These are phyloP conservation scores for Diaporthe australafricana DNA, from an alignment of 2,329 filamentous ascomycete species.

Conservation along the genomic window DNA sequence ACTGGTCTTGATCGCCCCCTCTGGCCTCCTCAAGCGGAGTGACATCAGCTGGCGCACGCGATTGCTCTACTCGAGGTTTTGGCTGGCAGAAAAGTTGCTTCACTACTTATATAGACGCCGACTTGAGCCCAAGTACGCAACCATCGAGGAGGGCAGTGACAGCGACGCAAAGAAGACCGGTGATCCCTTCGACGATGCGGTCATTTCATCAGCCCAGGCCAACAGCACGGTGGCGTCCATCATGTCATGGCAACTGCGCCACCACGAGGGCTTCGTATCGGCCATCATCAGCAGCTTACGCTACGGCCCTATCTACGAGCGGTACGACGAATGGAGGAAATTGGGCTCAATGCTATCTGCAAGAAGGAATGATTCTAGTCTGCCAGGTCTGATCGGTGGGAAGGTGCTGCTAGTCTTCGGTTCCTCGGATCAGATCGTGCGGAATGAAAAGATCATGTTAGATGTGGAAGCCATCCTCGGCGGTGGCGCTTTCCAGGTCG, in stretches of 20 bases:
- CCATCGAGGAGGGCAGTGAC: constrained; percentile 51
- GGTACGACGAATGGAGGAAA: constrained; percentile 70
- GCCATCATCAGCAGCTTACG: constrained; percentile 79
- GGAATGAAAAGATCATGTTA: constrained; percentile 71
- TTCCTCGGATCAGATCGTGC: constrained; percentile 73
- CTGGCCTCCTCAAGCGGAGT: constrained; percentile 70
- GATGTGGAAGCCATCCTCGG: constrained; percentile 71
- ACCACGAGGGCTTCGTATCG: constrained; percentile 75
- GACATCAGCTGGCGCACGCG: constrained; percentile 60
- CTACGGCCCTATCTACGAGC: constrained; percentile 75
- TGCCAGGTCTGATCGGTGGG: constrained; percentile 51
- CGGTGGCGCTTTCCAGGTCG: constrained; percentile 65
- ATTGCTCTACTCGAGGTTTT: constrained; percentile 70
- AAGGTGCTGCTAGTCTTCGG: constrained; percentile 76
- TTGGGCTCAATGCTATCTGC: constrained; percentile 62
- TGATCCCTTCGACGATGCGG: constrained; percentile 56
- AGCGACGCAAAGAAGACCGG: constrained; percentile 53
- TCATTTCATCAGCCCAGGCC: constrained; percentile 63
- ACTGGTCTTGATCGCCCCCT: constrained; percentile 82
- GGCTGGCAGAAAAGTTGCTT: constrained; percentile 70
- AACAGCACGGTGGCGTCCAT: constrained; percentile 70
- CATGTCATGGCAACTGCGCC: constrained; percentile 76
- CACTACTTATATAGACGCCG: constrained; percentile 63
- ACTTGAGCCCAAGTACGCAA: constrained; percentile 56
- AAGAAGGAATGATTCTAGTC: constrained; percentile 46